These are phyloP conservation scores for Camellia japonica DNA, from an alignment of 148 eudicot species.

Conservation along the genomic window DNA sequence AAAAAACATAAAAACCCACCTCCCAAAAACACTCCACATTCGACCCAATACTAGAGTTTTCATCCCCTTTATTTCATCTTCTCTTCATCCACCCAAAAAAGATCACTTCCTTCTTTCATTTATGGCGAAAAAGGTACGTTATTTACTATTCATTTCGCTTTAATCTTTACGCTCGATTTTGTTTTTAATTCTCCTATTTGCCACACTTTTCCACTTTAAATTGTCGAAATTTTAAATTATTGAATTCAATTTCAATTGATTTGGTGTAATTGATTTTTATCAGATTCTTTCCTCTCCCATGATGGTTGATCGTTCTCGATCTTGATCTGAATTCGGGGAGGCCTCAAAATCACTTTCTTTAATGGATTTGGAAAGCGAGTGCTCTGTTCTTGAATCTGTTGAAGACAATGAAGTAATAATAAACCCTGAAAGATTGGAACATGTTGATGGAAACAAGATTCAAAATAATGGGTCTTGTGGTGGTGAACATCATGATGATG, in stretches of 20 bases:
- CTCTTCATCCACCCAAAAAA: neutral
- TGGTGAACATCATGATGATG: slow-evolving; percentile 16
- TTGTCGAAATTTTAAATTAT: neutral
- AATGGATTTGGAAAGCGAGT: slow-evolving; percentile 39
- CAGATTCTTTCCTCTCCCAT: slow-evolving; percentile 15
- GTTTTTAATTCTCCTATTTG: neutral
- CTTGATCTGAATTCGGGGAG: slow-evolving; percentile 34
- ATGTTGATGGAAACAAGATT: slow-evolving; percentile 17
- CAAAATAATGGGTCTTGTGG: slow-evolving; percentile 37
- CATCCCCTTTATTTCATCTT: slow-evolving; percentile 4
- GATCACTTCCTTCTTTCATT: slow-evolving; percentile 12
- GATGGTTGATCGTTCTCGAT: slow-evolving; percentile 34
- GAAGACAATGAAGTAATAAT: slow-evolving; percentile 32
- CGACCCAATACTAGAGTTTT: slow-evolving; percentile 23
- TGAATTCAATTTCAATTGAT: neutral
- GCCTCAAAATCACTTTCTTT: neutral
- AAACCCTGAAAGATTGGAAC: slow-evolving; percentile 2
- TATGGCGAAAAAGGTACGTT: slow-evolving; percentile 32
- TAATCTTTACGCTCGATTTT: neutral
- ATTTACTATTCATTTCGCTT: neutral
- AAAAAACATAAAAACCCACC: too few species aligned
- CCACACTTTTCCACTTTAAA: neutral
- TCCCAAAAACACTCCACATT: slow-evolving; percentile 8
- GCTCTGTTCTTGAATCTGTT: slow-evolving; percentile 29
- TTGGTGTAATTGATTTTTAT: neutral